Evolutionary conservation across 768 basidiomycete species (phyloP), one percentile per base, ranked within the genome.

Genomic region (Tylopilus plumbeoviolaceoides): DNA sequence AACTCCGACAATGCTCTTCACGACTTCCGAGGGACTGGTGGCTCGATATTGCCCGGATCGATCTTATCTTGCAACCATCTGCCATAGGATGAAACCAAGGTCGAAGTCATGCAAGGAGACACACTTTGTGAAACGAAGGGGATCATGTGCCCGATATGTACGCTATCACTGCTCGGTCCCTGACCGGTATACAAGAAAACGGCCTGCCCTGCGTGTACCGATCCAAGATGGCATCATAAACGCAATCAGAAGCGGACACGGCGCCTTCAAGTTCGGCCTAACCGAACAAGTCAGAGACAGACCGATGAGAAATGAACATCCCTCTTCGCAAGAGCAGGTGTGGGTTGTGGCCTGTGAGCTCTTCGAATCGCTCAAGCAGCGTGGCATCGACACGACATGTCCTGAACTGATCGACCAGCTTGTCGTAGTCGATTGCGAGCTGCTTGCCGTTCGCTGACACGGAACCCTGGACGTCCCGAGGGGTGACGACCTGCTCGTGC

Each of bases 271-370:
- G 4, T 8, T 8, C 31, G 15, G 7, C 33, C 9, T 36, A 28
- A 21, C 15, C 28, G 23, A 30, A 27, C 40, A 18, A 3, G 6
- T 21, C 7, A 8, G 9, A 12, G 20, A 68, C 83, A 58, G 59
- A 91, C 95, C 95, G 85, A 73, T 99, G 97, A 17, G 95, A 98
- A 73, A 98, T 98, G 76, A 98, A 99, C 82, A 89, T 91, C 15
- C 92, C 93, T 51, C 95, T 78, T 35, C 95, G 78, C 46, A 99
- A 75, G 48, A 98, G 79, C 14, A 90, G 75, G 71, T 99, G 95
- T 10, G 97, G 93, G 53, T 78, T 83, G 50, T 82, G 79, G 5
- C 95, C 95, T 8, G 97, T 98, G 48, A 98, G 70, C 43, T 79
- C 82, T 73, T 98, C 93, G 62, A 99, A 99, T 27, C 97, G 81